Evolutionary conservation across 768 basidiomycete species (phyloP).

Genomic region (Amanita subjunquillea): DNA sequence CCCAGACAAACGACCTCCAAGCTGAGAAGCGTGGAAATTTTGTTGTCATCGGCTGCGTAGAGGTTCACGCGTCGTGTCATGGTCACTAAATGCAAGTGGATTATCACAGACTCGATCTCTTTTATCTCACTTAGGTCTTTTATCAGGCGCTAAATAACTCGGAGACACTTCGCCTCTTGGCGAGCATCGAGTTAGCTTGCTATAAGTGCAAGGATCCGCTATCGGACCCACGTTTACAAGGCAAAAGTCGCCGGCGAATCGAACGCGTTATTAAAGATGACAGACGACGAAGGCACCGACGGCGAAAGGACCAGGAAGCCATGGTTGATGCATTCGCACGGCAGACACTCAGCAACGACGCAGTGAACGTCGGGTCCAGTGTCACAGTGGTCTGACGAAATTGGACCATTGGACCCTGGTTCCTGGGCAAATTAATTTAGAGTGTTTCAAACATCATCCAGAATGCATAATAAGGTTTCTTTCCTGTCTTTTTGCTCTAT

Average conservation of each 20-base stretch:
- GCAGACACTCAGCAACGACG: conserved; percentile 30
- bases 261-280: conserved; percentile 82
- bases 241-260: conserved; percentile 57
- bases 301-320: conserved; percentile 76
- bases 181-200: conserved; percentile 79
- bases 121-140: conserved; percentile 5
- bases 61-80: conserved; percentile 69
- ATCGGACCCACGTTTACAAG: conserved; percentile 55
- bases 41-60: conserved; percentile 73
- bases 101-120: conserved; percentile 4
- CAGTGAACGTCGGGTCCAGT: conserved; percentile 13
- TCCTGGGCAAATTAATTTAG: neutral
- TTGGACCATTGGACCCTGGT: neutral
- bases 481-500: neutral
- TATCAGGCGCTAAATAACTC: conserved; percentile 69
- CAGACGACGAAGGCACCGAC: conserved; percentile 66
- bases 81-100: conserved; percentile 67
- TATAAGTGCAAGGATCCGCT: conserved; percentile 65
- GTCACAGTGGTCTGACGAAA: conserved; percentile 14
- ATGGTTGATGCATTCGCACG: conserved; percentile 74
- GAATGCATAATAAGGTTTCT: neutral
- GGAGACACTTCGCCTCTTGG: conserved; percentile 72
- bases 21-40: conserved; percentile 86
- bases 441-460: neutral
- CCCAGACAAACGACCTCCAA: conserved; percentile 58